Percentiles rank a stretch among this genome's conserved stretches.
Conservation (phyloP, 306 rosid genomes). For the Dalbergia oliveri region DNA sequence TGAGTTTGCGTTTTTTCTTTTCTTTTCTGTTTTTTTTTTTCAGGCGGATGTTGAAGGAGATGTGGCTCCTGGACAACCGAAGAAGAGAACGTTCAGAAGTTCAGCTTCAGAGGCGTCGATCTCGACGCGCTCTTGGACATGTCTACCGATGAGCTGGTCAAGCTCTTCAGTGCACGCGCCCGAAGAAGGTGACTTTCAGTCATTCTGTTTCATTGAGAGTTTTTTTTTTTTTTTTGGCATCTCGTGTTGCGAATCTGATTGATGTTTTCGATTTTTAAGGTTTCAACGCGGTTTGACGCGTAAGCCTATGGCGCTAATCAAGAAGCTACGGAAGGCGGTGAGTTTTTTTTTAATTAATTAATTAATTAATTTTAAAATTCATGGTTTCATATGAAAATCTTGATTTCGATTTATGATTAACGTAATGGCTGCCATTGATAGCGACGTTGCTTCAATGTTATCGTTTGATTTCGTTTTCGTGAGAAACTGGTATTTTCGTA, state of each 20-base stretch:
- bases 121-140: conserved; percentile 73
- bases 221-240: not conserved
- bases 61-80: conserved; percentile 65
- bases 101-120: conserved; percentile 79
- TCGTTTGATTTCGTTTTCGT: not conserved
- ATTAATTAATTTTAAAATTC: too few relatives aligned
- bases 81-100: conserved; percentile 86
- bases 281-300: conserved; percentile 67
- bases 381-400: not conserved
- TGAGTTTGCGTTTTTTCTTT: not conserved
- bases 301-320: conserved; percentile 69
- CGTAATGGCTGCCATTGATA: not conserved
- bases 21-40: not conserved
- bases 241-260: not conserved
- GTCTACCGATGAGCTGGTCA: conserved; percentile 80
- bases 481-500: not conserved
- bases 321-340: conserved; percentile 68
- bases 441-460: not conserved
- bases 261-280: conserved; percentile 28
- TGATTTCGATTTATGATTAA: not conserved
- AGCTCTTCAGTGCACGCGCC: conserved; percentile 76
- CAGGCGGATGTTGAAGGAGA: conserved; percentile 75
- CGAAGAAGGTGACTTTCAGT: conserved; percentile 65
- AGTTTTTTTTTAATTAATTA: not conserved
- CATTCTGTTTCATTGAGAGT: not conserved